Evolutionary conservation across 768 basidiomycete species (phyloP).

Genomic region (Chalciporus sphaerocephalus): DNA sequence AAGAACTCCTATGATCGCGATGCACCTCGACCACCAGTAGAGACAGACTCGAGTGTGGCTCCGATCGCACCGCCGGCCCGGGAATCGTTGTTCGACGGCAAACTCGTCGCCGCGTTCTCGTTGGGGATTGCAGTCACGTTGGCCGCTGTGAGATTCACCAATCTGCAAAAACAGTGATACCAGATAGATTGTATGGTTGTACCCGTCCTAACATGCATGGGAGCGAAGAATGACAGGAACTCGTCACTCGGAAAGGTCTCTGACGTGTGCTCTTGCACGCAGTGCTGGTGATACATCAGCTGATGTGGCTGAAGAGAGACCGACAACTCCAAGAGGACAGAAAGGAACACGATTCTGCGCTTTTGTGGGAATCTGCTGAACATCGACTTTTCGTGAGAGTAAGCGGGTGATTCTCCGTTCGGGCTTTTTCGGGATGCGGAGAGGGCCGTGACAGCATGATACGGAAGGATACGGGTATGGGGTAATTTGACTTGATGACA

Average conservation of each 20-base stretch:
- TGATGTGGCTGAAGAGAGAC: no score
- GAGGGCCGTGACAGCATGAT: no score
- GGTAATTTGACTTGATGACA: no score
- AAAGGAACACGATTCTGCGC: no score
- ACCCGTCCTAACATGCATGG: no score
- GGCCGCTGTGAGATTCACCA: constrained; percentile 7
- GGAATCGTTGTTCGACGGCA: background rate
- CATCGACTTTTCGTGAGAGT: no score
- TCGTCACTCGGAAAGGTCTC: background rate
- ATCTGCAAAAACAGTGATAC: constrained; percentile 7
- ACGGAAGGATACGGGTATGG: no score
- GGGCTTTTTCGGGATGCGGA: no score
- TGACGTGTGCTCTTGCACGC: background rate
- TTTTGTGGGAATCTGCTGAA: no score
- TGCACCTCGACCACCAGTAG: constrained; percentile 1
- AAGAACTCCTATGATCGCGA: constrained; percentile 23
- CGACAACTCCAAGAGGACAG: no score
- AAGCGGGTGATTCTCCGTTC: no score
- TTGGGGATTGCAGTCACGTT: constrained; percentile 25
- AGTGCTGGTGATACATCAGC: no score
- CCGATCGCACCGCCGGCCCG: background rate
- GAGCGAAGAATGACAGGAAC: background rate
- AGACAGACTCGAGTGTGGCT: background rate
- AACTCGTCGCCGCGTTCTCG: constrained; percentile 27
- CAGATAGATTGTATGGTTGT: background rate